Percentiles rank a stretch among this genome's conserved stretches.
Evolutionary conservation across 1,139 yeast species (phyloP).

Genomic region (Diutina scorzettiae): DNA sequence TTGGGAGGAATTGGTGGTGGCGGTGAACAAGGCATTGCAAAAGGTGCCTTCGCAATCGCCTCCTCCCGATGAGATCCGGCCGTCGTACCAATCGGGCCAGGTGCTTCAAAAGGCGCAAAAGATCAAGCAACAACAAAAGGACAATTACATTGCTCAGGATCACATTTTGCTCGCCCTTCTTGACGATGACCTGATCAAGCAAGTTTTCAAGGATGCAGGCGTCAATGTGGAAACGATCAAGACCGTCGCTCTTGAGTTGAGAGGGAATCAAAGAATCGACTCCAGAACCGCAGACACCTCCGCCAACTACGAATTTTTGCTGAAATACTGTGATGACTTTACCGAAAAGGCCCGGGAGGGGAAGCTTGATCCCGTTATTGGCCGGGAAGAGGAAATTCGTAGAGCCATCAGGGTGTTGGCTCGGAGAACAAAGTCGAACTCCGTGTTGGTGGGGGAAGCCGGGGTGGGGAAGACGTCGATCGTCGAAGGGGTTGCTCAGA

Average conservation of each 20-base stretch:
- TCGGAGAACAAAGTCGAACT: constrained; percentile 91
- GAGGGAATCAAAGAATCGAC: constrained; percentile 90
- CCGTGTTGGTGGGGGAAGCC: constrained; percentile 95
- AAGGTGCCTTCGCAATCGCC: constrained; percentile 83
- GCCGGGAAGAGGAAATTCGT: constrained; percentile 96
- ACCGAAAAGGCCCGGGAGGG: constrained; percentile 92
- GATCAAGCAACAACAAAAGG: constrained; percentile 80
- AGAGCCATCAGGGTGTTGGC: constrained; percentile 89
- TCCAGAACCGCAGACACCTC: constrained; percentile 91
- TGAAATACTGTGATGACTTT: constrained; percentile 84
- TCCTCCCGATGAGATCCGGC: constrained; percentile 65
- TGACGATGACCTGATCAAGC: constrained; percentile 62
- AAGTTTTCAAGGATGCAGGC: constrained; percentile 62
- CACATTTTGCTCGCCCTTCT: constrained; percentile 77
- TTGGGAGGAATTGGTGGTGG: constrained; percentile 68
- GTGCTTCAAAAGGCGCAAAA: constrained; percentile 59
- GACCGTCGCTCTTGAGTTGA: constrained; percentile 68
- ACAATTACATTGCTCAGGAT: constrained; percentile 86
- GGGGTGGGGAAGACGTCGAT: constrained; percentile 99
- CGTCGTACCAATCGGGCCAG: constrained; percentile 61
- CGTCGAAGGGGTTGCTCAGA: constrained; percentile 96
- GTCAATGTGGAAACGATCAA: constrained; percentile 63
- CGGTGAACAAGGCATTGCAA: constrained; percentile 71
- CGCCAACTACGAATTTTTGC: constrained; percentile 67
- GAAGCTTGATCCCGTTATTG: constrained; percentile 94